phyloP scores from a whole-genome alignment of 805 yeast genomes.

The Saturnispora ahearnii region DNA sequence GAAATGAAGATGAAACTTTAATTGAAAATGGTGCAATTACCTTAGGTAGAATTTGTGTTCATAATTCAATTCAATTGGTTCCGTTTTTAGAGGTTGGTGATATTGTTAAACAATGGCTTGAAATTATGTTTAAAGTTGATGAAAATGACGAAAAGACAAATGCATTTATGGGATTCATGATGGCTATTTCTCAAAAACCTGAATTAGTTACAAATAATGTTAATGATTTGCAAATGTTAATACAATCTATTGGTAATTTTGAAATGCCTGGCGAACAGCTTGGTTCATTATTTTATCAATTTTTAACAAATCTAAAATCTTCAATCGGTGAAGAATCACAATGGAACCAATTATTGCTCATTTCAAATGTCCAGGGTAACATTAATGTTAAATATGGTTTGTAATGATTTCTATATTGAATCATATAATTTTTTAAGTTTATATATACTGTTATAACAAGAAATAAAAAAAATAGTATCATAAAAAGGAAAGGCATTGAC shows the following conservation, averaged over 20 bases:
- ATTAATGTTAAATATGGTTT: conserved; percentile 24
- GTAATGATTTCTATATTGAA: conserved; percentile 3
- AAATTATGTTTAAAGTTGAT: conserved; percentile 53
- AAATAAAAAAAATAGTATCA: neutral
- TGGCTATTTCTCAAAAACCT: conserved; percentile 58
- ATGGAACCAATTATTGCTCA: conserved; percentile 9
- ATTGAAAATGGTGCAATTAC: conserved; percentile 86
- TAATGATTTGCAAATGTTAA: conserved; percentile 41
- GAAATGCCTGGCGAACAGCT: conserved; percentile 41
- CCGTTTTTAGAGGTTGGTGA: conserved; percentile 22
- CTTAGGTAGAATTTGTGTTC: conserved; percentile 73
- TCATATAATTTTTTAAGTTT: neutral
- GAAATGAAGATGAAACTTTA: conserved; percentile 47
- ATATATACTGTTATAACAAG: neutral
- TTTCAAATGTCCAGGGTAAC: conserved; percentile 15
- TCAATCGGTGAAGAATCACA: conserved; percentile 35
- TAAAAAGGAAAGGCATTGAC: neutral
- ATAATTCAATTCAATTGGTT: conserved; percentile 39
- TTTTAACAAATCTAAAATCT: conserved; percentile 37
- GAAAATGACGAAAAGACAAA: conserved; percentile 86
- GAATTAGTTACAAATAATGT: conserved; percentile 41
- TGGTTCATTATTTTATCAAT: conserved; percentile 34
- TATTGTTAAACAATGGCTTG: conserved; percentile 61
- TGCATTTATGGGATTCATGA: conserved; percentile 77
- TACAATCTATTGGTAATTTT: conserved; percentile 52